Evolutionary conservation across 2,329 filamentous ascomycete genomes (phyloP).

Genomic region (Exophiala aquamarina): DNA sequence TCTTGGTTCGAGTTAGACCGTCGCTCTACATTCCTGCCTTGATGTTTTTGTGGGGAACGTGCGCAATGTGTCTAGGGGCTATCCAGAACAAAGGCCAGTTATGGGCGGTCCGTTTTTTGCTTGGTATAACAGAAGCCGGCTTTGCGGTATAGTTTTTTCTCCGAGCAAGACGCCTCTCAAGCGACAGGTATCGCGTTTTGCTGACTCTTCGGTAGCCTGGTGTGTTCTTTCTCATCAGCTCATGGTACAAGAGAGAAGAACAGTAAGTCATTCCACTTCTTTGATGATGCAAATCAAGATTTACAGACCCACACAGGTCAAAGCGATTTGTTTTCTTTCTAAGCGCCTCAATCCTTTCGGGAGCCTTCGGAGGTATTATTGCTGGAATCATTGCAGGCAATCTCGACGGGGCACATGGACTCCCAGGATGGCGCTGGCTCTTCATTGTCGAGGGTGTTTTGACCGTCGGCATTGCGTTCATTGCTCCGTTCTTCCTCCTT

Average conservation of each 20-base stretch:
- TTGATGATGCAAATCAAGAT: slow-evolving; percentile 69
- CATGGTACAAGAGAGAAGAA: slow-evolving; percentile 64
- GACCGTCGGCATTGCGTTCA: slow-evolving; percentile 54
- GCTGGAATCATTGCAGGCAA: slow-evolving; percentile 63
- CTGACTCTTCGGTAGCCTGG: not conserved
- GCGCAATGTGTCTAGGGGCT: not conserved
- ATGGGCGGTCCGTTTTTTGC: slow-evolving; percentile 64
- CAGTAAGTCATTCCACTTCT: slow-evolving; percentile 65
- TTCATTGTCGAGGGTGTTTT: slow-evolving; percentile 69
- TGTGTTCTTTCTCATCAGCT: slow-evolving; percentile 1
- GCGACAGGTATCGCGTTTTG: too few relatives aligned
- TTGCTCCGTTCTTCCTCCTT: slow-evolving; percentile 64
- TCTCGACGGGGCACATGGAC: slow-evolving; percentile 35
- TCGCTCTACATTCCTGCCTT: not conserved
- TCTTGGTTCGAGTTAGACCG: not conserved
- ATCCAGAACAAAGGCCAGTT: slow-evolving; percentile 54
- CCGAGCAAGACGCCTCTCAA: too few relatives aligned
- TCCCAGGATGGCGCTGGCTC: slow-evolving; percentile 63
- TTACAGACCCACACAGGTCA: slow-evolving; percentile 48
- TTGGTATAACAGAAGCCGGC: slow-evolving; percentile 63
- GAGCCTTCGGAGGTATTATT: slow-evolving; percentile 68
- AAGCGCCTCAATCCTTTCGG: slow-evolving; percentile 30
- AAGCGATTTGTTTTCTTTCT: slow-evolving; percentile 2
- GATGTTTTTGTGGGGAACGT: slow-evolving; percentile 2
- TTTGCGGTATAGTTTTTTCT: slow-evolving; percentile 55